A percentile compares a stretch with the other conserved stretches of the same genome.
Evolutionary conservation across 164 flowering plant species (phyloP).

Genomic region (Vitis cinerea): DNA sequence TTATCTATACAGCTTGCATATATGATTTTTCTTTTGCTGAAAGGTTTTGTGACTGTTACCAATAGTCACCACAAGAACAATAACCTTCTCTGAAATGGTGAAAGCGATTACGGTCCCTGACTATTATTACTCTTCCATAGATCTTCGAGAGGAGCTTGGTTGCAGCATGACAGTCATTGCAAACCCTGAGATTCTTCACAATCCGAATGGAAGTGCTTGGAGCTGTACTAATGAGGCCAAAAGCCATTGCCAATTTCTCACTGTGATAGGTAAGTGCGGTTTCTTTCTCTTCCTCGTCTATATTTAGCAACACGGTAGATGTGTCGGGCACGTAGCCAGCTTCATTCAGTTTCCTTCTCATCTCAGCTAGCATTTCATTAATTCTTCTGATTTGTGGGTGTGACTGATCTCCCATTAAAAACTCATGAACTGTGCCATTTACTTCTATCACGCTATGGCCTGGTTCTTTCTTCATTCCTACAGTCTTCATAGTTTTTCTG

Average conservation of each 20-base stretch:
- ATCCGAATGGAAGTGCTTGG: slow-evolving; percentile 40
- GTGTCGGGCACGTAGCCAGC: slow-evolving; percentile 33
- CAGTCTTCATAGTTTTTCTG: slow-evolving; percentile 39
- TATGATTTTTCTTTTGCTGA: too few species aligned
- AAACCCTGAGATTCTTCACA: slow-evolving; percentile 46
- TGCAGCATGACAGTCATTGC: slow-evolving; percentile 28
- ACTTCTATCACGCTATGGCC: slow-evolving; percentile 50
- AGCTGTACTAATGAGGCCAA: slow-evolving; percentile 40
- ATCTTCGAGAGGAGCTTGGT: slow-evolving; percentile 37
- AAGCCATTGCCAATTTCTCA: slow-evolving; percentile 58
- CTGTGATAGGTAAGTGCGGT: slow-evolving; percentile 42
- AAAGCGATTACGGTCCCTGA: slow-evolving; percentile 53
- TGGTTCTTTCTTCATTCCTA: slow-evolving; percentile 42
- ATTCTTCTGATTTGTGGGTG: slow-evolving; percentile 33
- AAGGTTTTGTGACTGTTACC: slow-evolving; percentile 28
- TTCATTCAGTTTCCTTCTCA: slow-evolving; percentile 38
- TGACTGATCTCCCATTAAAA: slow-evolving; percentile 36
- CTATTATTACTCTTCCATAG: slow-evolving; percentile 40
- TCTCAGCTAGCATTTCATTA: slow-evolving; percentile 39
- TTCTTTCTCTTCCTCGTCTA: slow-evolving; percentile 61
- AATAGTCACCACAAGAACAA: slow-evolving; percentile 52
- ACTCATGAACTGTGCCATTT: slow-evolving; percentile 42
- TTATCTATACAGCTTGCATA: too few species aligned
- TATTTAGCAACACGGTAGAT: slow-evolving; percentile 34
- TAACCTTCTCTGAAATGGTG: slow-evolving; percentile 50